Conservation (phyloP, 2,329 filamentous ascomycete genomes). For the Neonectria punicea region DNA sequence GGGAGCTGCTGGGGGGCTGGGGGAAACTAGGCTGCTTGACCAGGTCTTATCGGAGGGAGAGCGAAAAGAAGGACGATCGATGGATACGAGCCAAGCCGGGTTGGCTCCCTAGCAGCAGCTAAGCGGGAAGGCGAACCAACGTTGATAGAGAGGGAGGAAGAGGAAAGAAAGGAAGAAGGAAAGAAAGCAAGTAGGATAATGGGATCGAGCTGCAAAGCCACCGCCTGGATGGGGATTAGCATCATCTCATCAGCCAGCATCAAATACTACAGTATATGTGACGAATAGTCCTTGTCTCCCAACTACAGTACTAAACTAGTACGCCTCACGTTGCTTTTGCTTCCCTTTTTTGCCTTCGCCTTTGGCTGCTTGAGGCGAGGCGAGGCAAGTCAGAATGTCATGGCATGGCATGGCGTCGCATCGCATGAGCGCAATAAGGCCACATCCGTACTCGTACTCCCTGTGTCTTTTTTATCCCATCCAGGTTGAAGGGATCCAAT, state of each 20-base stretch:
- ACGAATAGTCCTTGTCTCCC: no score
- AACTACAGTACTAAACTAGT: not conserved
- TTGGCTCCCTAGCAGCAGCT: not conserved
- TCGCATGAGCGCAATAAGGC: no score
- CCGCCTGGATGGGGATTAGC: not conserved
- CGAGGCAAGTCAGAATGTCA: not conserved
- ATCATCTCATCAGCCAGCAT: not conserved
- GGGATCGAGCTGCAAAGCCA: not conserved
- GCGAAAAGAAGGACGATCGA: not conserved
- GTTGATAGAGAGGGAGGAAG: not conserved
- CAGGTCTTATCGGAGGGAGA: not conserved
- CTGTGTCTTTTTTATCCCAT: not conserved
- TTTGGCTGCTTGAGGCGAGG: not conserved
- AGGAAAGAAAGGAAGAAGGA: not conserved
- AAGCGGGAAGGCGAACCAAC: not conserved
- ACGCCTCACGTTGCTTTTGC: not conserved
- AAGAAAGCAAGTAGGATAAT: not conserved
- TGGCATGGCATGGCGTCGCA: not conserved
- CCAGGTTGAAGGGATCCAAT: not conserved
- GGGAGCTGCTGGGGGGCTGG: not conserved
- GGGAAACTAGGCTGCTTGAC: not conserved
- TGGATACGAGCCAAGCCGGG: not conserved
- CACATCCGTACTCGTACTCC: not conserved
- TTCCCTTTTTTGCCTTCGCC: not conserved
- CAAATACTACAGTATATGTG: not conserved